Evolutionary conservation across 371 early-diverging fungal species (phyloP), one percentile per base, ranked within the genome.

Genomic region (Mycotypha africana): DNA sequence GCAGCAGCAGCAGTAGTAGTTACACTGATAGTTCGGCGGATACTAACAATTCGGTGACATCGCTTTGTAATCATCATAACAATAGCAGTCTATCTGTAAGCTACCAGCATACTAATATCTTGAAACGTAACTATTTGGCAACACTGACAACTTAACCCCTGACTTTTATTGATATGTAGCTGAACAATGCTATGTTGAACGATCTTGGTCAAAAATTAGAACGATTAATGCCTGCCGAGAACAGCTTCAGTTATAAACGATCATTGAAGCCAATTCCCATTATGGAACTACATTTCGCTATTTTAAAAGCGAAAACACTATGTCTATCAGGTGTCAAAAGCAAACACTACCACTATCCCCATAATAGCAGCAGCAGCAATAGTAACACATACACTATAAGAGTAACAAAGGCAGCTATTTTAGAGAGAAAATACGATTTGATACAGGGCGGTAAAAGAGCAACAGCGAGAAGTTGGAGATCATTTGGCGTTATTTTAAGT

Each of bases 351-450:
- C n/a, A n/a, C n/a, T n/a, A n/a, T n/a, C n/a, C n/a, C n/a, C n/a
- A n/a, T n/a, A n/a, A n/a, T n/a, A 23, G 43, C 38, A 45, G 31
- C 21, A 31, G 52, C 44, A 31, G 11, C 32, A 53, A 36, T n/a
- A 65, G 60, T 28, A 65, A 63, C 5, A 63, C 69, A 9, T 81
- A 70, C 35, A 71, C 78, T 28, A 63, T 86, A 24, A 77, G 83
- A 32, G 80, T 86, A 9, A 79, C 81, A 23, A 86, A 87, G 56
- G 79, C 77, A 15, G 89, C 87, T 0, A 68, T 76, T 12, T 62
- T 89, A 21, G 66, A 76, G 24, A 75, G 89, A 37, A 89, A 89
- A 59, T 77, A 84, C 45, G 89, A 89, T 42, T 49, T 81, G 28
- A 41, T 62, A 14, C 84, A 81, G 25, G 67, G 79, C 21, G 86